Percentiles rank a stretch among this genome's conserved stretches.
phyloP scores from a whole-genome alignment of 2,329 filamentous ascomycete species.

The Colletotrichum siamense region DNA sequence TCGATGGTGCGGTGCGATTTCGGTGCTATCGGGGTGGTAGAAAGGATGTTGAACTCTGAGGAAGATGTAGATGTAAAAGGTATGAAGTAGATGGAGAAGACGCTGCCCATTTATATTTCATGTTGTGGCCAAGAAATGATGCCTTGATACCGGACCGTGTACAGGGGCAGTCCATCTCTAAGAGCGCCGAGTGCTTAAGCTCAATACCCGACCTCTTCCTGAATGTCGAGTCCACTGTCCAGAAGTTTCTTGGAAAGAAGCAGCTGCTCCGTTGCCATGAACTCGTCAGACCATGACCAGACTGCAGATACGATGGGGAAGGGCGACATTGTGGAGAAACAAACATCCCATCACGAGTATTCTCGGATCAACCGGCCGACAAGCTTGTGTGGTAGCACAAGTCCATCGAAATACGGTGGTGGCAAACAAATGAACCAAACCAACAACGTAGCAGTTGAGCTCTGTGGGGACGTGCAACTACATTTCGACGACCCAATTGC shows the following conservation, averaged over 20 bases:
- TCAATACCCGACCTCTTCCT: not conserved
- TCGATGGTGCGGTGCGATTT: not conserved
- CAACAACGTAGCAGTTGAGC: not conserved
- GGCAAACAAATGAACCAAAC: not conserved
- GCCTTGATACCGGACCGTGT: fast-evolving
- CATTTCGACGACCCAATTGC: not conserved
- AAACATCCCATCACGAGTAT: not conserved
- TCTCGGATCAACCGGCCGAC: too few species aligned
- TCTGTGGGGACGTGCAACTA: not conserved
- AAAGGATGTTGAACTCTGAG: not conserved
- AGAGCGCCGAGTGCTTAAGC: fast-evolving
- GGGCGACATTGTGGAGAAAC: not conserved
- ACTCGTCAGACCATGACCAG: not conserved
- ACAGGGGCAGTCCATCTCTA: not conserved
- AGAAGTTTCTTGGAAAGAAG: not conserved
- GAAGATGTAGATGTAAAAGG: not conserved
- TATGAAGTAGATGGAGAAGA: not conserved
- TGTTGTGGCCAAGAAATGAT: not conserved
- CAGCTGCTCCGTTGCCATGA: not conserved
- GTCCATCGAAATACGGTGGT: not conserved
- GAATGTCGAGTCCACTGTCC: not conserved
- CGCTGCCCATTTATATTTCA: not conserved
- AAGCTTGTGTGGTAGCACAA: not conserved
- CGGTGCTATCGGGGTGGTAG: not conserved
- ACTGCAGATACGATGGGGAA: not conserved